Conservation (phyloP, 2,329 filamentous ascomycete species). For the Claviceps monticola region DNA sequence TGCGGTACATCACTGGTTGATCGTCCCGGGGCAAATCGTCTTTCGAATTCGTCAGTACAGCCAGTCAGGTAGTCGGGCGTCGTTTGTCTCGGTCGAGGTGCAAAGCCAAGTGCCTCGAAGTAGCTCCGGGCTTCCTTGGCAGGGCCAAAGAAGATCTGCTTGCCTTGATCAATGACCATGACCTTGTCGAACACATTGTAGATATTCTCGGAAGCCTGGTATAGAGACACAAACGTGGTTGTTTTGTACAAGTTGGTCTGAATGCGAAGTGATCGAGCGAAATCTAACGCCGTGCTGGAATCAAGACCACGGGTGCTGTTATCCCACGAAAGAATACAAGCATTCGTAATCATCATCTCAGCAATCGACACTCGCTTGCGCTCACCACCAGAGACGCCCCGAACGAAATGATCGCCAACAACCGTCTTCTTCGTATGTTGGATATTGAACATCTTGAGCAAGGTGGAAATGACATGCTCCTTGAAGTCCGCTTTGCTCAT, state of each 20-base stretch:
- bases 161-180: conserved; percentile 62
- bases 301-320: conserved; percentile 59
- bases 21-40: conserved; percentile 57
- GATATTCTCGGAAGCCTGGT: conserved; percentile 74
- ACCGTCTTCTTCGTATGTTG: conserved; percentile 76
- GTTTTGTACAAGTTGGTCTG: conserved; percentile 75
- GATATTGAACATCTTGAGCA: conserved; percentile 89
- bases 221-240: conserved; percentile 73
- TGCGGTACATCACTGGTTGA: conserved; percentile 54
- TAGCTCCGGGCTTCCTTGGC: conserved; percentile 53
- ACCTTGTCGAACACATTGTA: conserved; percentile 75
- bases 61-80: conserved; percentile 72
- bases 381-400: conserved; percentile 69
- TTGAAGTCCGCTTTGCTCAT: conserved; percentile 64
- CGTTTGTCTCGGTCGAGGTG: conserved; percentile 61
- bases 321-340: conserved; percentile 61
- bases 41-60: conserved; percentile 73
- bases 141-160: conserved; percentile 64
- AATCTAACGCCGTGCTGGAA: conserved; percentile 53
- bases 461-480: conserved; percentile 55
- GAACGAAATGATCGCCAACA: conserved; percentile 69
- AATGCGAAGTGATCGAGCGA: conserved; percentile 56
- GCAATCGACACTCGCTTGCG: conserved; percentile 70
- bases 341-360: conserved; percentile 66
- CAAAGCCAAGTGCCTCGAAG: conserved; percentile 65